phyloP scores from a whole-genome alignment of 2,329 filamentous ascomycete species.

The Tolypocladium inflatum region DNA sequence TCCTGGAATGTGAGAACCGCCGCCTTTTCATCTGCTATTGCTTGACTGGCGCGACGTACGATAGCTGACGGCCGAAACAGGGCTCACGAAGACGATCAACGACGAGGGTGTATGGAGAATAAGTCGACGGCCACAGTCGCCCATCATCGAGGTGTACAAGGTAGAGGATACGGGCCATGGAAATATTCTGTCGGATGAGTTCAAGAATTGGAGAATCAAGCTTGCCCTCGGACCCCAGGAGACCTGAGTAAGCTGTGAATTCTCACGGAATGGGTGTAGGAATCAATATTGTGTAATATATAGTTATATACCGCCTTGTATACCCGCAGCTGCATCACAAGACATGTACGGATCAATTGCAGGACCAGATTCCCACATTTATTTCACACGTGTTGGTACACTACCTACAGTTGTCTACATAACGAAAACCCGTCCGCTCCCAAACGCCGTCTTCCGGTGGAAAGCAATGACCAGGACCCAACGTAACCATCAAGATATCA shows the following conservation, averaged over 20 bases:
- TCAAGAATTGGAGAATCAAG: slow-evolving; percentile 64
- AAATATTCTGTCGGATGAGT: slow-evolving; percentile 65
- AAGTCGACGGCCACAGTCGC: slow-evolving; percentile 50
- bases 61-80: slow-evolving; percentile 25
- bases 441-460: slow-evolving; percentile 4
- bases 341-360: neutral
- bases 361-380: neutral
- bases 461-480: neutral
- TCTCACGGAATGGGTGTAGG: neutral
- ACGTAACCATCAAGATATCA: slow-evolving; percentile 1
- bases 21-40: neutral
- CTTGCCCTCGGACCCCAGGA: slow-evolving; percentile 26
- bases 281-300: neutral
- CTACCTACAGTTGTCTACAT: slow-evolving; percentile 10
- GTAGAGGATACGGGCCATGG: slow-evolving; percentile 68
- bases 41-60: neutral
- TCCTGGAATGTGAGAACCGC: slow-evolving; percentile 60
- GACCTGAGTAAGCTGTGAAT: slow-evolving; percentile 1
- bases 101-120: slow-evolving; percentile 79
- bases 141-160: slow-evolving; percentile 63
- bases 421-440: neutral
- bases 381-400: slow-evolving; percentile 7
- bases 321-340: neutral
- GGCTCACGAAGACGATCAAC: slow-evolving; percentile 51
- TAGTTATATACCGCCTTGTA: neutral